Evolutionary conservation across 805 yeast genomes (phyloP), one percentile per base, ranked within the genome.

Genomic region (Cephaloascus albidus): DNA sequence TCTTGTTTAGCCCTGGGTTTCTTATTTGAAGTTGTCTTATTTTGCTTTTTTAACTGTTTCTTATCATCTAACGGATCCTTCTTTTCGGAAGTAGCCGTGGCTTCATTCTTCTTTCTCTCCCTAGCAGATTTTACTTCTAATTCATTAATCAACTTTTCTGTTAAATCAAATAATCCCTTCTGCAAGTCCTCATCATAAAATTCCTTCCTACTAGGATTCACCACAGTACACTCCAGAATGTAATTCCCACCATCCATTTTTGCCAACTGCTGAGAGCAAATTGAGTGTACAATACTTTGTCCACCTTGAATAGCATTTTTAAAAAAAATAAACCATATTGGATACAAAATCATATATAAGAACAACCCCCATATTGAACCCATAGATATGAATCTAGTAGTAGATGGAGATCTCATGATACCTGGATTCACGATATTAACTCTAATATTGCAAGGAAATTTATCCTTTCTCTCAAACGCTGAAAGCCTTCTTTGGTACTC

Each of bases 371-470:
- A 49, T 3, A 90, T 48, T 0, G 85, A 67, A 1, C 97, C 97
- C 61, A 85, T 72, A 16, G 93, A 77, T 4, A 87, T 42, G 28
- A 81, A 76, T 41, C 96, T 72, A 48, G 93, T 77, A 32, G 90
- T 80, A 19, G 94, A 77, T 2, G 95, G 85, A 2, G 95, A 78
- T 48, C 97, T 72, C 83, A 86, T 85, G 28, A 89, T 49, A 1
- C 98, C 98, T 0, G 99, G 97, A 53, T 93, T 93, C 4, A 85
- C 93, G 40, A 87, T 52, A 42, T 81, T 73, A 18, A 87, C 72
- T 38, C 81, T 72, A 18, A 85, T 77, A 49, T 82, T 85, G 52
- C 74, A 68, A 2, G 85, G 83, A 18, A 80, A 75, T 36, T 76
- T 76, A 58, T 87, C 95, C 38, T 80, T 74, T 42, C 94, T 69